Base-by-base conservation (phyloP, 1,139 yeast genomes). In the Hemisphaericaspora subhashii region DNA sequence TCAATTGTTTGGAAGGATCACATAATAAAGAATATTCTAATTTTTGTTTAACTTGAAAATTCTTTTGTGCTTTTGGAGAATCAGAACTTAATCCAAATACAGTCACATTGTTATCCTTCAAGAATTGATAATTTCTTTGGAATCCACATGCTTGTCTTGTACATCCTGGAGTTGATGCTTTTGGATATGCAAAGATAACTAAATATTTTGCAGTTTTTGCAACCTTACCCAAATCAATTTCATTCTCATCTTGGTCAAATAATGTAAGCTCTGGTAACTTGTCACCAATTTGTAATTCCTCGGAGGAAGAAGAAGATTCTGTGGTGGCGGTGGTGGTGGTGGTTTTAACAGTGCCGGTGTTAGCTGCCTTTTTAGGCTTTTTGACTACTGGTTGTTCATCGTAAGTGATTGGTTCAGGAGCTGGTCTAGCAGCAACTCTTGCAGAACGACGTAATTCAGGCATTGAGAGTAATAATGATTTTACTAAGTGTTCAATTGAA, bases 131-230 rank as follows among this genome's bases (percentile, higher is more conserved):
- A 51, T 78, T 78, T 50, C 78, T 82, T 53, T 92, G 81, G 61
- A 86, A 92, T 0, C 96, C 97, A 60, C 86, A 77, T 1, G 89
- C 97, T 65, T 92, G 98, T 54, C 89, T 77, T 1, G 94, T 89
- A 62, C 98, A 90, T 2, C 98, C 98, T 1, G 97, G 96, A 0
- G 98, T 92, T 25, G 85, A 81, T 0, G 98, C 98, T 55, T 77
- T 85, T 39, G 98, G 98, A 57, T 89, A 92, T 12, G 96, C 73
- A 58, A 85, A 85, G 31, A 85, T 75, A 37, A 86, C 74, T 51
- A 83, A 64, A 36, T 77, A 71, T 42, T 74, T 74, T 33, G 77
- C 63, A 10, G 71, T 61, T 14, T 62, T 51, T 6, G 82, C 79
- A 13, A 74, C 65, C 13, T 76, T 69, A 20, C 53, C 57, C 49